Evolutionary conservation across 1,139 yeast genomes (phyloP), one percentile per base, ranked within the genome.

Genomic region (Yamadazyma dushanensis): DNA sequence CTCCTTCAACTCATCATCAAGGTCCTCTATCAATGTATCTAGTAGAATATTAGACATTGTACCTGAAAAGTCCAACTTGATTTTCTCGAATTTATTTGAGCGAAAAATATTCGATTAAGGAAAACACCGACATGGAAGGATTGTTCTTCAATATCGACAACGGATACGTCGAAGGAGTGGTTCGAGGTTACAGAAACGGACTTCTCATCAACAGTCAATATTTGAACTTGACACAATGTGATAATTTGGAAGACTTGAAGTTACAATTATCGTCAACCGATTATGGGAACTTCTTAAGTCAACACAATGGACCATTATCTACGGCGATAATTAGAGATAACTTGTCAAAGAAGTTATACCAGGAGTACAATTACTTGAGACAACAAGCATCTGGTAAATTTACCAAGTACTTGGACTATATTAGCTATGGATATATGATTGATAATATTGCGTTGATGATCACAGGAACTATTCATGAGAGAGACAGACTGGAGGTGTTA

Each of bases 391-490:
- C 84, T 26, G 92, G 90, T 40, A 84, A 82, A 26, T 68, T 90
- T 52, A 70, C 88, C 32, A 78, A 80, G 58, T 89, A 90, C 56
- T 74, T 94, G 78, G 96, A 94, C 59, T 94, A 70, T 61, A 88
- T 94, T 56, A 83, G 94, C 31, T 92, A 89, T 59, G 95, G 97
- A 9, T 94, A 94, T 66, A 94, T 94, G 99, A 94, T 94, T 57
- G 98, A 94, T 66, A 94, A 94, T 59, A 96, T 92, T 30, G 87
- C 94, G 19, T 73, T 94, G 54, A 85, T 94, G 83, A 90, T 94
- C 53, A 90, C 97, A 1, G 99, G 99, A 24, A 89, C 98, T 0
- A 78, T 92, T 44, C 98, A 94, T 57, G 96, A 90, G 54, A 78
- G 97, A 54, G 96, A 94, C 60, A 79, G 86, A 56, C 67, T 80